Base-by-base conservation (phyloP, 495 filamentous ascomycete species). In the Oleoguttula mirabilis region DNA sequence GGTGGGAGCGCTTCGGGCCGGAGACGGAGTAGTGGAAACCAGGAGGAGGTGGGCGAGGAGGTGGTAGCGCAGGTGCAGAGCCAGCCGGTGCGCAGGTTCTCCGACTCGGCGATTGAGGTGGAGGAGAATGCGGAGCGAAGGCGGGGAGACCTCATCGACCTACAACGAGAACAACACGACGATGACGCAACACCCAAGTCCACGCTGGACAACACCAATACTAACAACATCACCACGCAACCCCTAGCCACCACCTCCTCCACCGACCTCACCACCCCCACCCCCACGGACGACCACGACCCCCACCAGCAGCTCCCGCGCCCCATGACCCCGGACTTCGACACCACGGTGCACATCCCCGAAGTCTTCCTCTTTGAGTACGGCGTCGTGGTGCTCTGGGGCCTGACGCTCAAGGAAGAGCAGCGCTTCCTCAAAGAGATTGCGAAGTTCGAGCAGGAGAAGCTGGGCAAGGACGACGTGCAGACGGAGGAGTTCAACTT, bases 301-400 rank as follows among this genome's bases (percentile, higher is more conserved):
- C 8, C 8, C 27, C 8, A 25, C 41, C 5, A 32, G 8, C 35
- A 23, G 12, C 38, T 39, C 3, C 22, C 43, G 2, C 45, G 31
- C 6, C 28, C 53, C 10, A 40, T 55, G 2, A 58, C 48, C 0
- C 43, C 54, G 24, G 42, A 84, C 56, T 76, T 84, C 36, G 81
- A 84, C 57, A 88, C 74, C 16, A 68, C 70, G 58, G 83, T 95
- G 10, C 84, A 93, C 57, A 93, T 78, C 1, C 87, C 88, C 0
- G 90, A 98, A 60, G 71, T 95, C 8, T 96, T 98, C 60, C 71
- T 98, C 17, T 98, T 94, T 57, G 81, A 94, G 51, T 98, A 98
- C 55, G 90, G 90, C 30, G 92, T 94, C n/a, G 83, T 94, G n/a
- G 90, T 98, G n/a, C 88, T 96, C 58, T 98, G 90, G 90, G 90